Conservation (phyloP, 176 grass and related monocot species). For the Tillandsia fasciculata region DNA sequence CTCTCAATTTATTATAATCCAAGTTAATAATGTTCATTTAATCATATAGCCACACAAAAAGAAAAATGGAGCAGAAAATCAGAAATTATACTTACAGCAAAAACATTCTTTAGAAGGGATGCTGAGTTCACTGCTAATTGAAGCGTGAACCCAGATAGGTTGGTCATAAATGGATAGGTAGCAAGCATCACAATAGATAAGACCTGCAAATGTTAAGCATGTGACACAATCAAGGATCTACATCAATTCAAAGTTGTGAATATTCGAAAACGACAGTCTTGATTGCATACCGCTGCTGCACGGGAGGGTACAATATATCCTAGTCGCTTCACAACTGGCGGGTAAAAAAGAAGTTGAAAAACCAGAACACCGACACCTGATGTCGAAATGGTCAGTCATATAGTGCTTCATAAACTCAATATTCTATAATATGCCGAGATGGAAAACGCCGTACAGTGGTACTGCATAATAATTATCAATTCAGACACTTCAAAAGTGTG, state of each 20-base stretch:
- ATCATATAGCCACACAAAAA: neutral
- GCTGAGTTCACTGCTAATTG: constrained; percentile 41
- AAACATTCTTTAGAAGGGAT: constrained; percentile 47
- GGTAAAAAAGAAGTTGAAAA: constrained; percentile 46
- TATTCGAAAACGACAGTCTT: neutral
- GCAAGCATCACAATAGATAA: constrained; percentile 48
- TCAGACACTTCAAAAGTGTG: neutral
- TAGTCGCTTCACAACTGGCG: constrained; percentile 30
- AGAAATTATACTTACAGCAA: constrained; percentile 31
- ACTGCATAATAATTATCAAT: neutral
- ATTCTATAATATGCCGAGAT: neutral
- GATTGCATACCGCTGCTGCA: constrained; percentile 33
- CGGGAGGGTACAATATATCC: constrained; percentile 43
- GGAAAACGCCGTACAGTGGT: neutral
- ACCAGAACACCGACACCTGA: constrained; percentile 49
- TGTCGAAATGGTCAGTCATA: neutral
- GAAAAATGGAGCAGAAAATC: neutral
- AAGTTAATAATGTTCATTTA: neutral
- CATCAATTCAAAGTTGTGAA: neutral
- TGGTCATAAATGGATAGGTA: constrained; percentile 47
- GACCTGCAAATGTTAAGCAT: constrained; percentile 22
- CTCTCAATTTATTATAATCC: neutral
- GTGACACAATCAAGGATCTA: neutral
- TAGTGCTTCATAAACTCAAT: neutral
- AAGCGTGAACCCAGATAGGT: constrained; percentile 37